Conservation (phyloP, 331 rosid genomes). For the Phaseolus coccineus region DNA sequence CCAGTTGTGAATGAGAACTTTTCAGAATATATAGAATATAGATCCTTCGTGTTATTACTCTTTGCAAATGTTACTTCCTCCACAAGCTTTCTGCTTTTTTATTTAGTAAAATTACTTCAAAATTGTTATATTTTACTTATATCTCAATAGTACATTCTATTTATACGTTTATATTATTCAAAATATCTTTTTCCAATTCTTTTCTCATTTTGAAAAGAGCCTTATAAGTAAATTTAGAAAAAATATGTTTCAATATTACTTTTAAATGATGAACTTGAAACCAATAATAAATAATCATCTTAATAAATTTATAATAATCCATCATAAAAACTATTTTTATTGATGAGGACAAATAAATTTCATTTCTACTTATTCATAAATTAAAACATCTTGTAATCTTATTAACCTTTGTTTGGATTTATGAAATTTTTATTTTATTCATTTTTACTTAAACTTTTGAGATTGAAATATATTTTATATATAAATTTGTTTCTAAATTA, state of each 20-base stretch:
- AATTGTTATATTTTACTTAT: too few relatives aligned
- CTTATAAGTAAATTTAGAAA: not conserved
- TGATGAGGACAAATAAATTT: not conserved
- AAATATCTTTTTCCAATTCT: not conserved
- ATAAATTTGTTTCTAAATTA: too few relatives aligned
- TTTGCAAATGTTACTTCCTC: not conserved
- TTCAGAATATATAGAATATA: too few relatives aligned
- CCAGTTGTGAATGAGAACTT: too few relatives aligned
- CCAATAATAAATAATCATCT: too few relatives aligned
- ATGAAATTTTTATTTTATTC: too few relatives aligned
- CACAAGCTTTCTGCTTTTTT: not conserved
- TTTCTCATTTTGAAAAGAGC: not conserved
- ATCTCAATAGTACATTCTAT: too few relatives aligned
- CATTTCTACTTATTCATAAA: not conserved
- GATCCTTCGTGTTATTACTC: too few relatives aligned
- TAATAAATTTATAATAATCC: not conserved
- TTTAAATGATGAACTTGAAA: too few relatives aligned
- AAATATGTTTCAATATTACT: not conserved
- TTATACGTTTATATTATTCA: not conserved
- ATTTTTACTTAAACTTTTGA: too few relatives aligned
- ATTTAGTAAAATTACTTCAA: not conserved
- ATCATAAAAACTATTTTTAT: not conserved
- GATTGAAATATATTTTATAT: too few relatives aligned
- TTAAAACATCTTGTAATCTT: not conserved
- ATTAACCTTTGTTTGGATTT: not conserved